Base-by-base conservation (phyloP, 345 rosid species). In the Heritiera littoralis region DNA sequence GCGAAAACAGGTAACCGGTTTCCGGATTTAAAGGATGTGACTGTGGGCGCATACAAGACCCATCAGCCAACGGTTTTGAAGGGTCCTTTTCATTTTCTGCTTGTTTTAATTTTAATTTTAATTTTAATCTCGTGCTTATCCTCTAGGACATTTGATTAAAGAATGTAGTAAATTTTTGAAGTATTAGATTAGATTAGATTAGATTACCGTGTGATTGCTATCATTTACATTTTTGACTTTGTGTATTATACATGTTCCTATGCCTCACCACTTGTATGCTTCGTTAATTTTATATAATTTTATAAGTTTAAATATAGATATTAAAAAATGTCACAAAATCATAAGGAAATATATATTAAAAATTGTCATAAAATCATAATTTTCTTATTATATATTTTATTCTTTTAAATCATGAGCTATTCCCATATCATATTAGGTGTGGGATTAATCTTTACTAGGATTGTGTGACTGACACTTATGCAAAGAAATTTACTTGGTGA, bases 41-140 rank as follows among this genome's bases (percentile, higher is more conserved):
- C 89, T 67, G 85, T 87, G 89, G 91, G 89, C 91, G 87, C 86
- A 49, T 72, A 67, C 49, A 70, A 10, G 76, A 54, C 80, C 65
- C 5, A 41, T 46, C 67, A 71, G 86, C 88, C 90, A 82, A 75
- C 76, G 89, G 89, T 87, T 87, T 86, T 81, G 81, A 76, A 23
- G 12, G 64, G 17, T 54, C 40, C 6, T 23, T 9, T 49, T 72
- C 9, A n/a, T 18, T 51, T 11, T 20, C 0, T 54, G 30, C 14
- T 52, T 35, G 38, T 35, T 3, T 12, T 63, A 11, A 23, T 46
- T 46, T 51, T 20, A 9, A 20, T 13, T 28, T 49, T 61, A 23
- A 23, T 13, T 28, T 49, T 61, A 54, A 66, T 40, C 35, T 74
- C 66, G 68, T 84, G 79, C 81, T 86, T 83, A 83, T 84, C 87